These are phyloP conservation scores for Rhododendron simsii DNA, from an alignment of 148 eudicot genomes.

Conservation along the genomic window DNA sequence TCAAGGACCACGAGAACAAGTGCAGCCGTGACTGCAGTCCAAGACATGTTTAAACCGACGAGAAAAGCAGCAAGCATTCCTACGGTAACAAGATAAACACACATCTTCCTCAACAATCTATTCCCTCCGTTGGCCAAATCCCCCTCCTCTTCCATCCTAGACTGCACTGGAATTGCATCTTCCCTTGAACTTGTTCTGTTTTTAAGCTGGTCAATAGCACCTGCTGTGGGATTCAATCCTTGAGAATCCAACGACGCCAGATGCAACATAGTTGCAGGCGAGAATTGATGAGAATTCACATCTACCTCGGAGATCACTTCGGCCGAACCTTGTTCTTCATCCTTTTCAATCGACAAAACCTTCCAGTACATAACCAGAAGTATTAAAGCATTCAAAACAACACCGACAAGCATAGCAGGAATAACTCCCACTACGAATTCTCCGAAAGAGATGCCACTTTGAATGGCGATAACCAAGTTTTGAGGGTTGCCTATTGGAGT, in stretches of 20 bases:
- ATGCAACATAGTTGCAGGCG: slow-evolving; percentile 10
- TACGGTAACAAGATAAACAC: slow-evolving; percentile 58
- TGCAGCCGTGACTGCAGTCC: slow-evolving; percentile 79
- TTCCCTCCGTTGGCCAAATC: slow-evolving; percentile 33
- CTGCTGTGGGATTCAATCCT: neutral
- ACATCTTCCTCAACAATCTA: slow-evolving; percentile 48
- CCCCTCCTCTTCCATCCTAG: slow-evolving; percentile 14
- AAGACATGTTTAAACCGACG: slow-evolving; percentile 67
- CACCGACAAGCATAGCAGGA: slow-evolving; percentile 9
- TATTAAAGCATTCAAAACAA: neutral
- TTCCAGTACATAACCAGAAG: slow-evolving; percentile 52
- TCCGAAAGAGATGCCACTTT: neutral
- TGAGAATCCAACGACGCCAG: slow-evolving; percentile 27
- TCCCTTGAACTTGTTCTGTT: neutral
- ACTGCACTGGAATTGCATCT: slow-evolving; percentile 1
- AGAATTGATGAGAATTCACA: slow-evolving; percentile 55
- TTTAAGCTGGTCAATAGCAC: neutral
- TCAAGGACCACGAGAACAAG: slow-evolving; percentile 74
- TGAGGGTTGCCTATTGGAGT: slow-evolving; percentile 19
- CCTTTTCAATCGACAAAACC: slow-evolving; percentile 50
- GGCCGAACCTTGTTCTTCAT: slow-evolving; percentile 22
- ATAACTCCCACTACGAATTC: neutral
- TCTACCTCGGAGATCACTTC: slow-evolving; percentile 50
- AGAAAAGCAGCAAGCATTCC: slow-evolving; percentile 67
- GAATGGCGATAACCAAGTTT: slow-evolving; percentile 8